phyloP scores from a whole-genome alignment of 2,329 filamentous ascomycete species.

The Mariannaea elegans region DNA sequence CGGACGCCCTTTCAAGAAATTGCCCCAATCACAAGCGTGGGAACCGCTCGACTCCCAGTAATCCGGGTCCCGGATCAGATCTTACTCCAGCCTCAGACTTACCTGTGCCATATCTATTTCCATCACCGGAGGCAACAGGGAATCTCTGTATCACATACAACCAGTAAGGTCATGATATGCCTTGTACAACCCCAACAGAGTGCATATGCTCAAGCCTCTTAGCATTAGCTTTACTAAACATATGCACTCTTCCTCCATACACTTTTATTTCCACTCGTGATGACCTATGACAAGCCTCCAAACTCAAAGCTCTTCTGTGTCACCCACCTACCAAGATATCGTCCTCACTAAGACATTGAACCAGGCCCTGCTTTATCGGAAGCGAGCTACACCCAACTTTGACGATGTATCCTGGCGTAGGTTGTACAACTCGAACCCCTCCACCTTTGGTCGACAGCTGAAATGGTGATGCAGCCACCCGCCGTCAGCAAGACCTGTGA shows the following conservation, averaged over 20 bases:
- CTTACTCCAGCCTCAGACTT: slow-evolving; percentile 17
- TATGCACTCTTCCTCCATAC: neutral
- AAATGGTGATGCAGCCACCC: slow-evolving; percentile 28
- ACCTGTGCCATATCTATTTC: slow-evolving; percentile 16
- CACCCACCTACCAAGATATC: slow-evolving; percentile 3
- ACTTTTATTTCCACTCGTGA: neutral
- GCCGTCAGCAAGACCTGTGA: slow-evolving; percentile 11
- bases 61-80: slow-evolving; percentile 30
- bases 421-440: neutral
- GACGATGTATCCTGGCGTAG: slow-evolving; percentile 31
- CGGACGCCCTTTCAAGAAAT: neutral
- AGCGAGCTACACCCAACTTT: slow-evolving; percentile 14
- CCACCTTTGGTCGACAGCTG: slow-evolving; percentile 6
- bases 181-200: slow-evolving; percentile 6
- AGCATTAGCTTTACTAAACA: slow-evolving; percentile 5
- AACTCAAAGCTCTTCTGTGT: slow-evolving; percentile 3
- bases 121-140: slow-evolving; percentile 9
- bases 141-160: slow-evolving; percentile 9
- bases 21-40: neutral
- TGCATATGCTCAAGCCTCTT: neutral
- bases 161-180: neutral
- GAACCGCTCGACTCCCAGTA: slow-evolving; percentile 3
- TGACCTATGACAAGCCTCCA: neutral
- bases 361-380: slow-evolving; percentile 20
- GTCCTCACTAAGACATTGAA: slow-evolving; percentile 35